phyloP scores from a whole-genome alignment of 129 eudicot genomes.

The Saussurea involucrata region DNA sequence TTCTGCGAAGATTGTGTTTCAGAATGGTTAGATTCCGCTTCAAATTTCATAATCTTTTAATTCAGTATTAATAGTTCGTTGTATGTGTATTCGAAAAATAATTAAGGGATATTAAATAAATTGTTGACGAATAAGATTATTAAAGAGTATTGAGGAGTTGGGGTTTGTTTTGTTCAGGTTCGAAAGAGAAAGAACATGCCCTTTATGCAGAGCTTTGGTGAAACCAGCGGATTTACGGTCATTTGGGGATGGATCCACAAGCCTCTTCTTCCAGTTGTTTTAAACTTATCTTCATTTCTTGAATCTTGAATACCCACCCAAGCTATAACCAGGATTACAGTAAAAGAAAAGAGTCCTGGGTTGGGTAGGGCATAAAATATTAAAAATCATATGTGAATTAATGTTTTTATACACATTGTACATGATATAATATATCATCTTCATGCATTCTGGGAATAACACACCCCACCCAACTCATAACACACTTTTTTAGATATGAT shows the following conservation, averaged over 20 bases:
- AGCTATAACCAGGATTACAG: constrained; percentile 23
- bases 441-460: constrained; percentile 16
- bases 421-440: constrained; percentile 21
- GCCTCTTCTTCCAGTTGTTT: constrained; percentile 51
- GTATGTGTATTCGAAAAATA: neutral
- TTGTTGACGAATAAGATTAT: neutral
- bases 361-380: neutral
- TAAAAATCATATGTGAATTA: neutral
- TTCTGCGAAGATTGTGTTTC: constrained; percentile 91
- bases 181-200: constrained; percentile 77
- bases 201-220: constrained; percentile 71
- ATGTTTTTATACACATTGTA: constrained; percentile 17
- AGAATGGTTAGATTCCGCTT: constrained; percentile 59
- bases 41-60: neutral
- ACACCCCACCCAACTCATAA: neutral
- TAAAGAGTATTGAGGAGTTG: constrained; percentile 6
- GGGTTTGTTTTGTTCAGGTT: constrained; percentile 41
- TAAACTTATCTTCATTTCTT: constrained; percentile 6
- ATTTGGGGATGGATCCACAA: constrained; percentile 66
- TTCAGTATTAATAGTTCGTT: neutral
- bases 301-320: constrained; percentile 16
- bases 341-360: constrained; percentile 21
- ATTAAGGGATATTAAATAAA: neutral
- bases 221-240: constrained; percentile 65
- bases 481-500: neutral